A percentile compares a stretch with the other conserved stretches of the same genome.
Conservation (phyloP, 306 rosid species). For the Sicyos baderoa region DNA sequence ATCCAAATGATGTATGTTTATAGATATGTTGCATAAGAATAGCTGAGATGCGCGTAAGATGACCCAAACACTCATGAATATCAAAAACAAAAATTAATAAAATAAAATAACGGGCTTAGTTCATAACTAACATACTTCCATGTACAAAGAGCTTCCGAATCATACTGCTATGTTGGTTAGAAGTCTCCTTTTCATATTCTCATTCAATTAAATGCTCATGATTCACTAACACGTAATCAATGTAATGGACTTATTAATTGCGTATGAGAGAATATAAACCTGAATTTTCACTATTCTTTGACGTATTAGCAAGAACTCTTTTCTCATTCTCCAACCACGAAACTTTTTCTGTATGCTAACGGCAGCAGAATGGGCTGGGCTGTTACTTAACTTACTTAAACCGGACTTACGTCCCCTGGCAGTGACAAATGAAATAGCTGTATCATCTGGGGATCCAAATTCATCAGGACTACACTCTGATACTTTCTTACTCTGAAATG, state of each 20-base stretch:
- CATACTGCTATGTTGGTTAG: neutral
- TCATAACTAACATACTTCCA: neutral
- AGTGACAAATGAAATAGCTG: conserved; percentile 44
- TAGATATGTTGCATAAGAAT: no score
- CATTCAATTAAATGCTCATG: neutral
- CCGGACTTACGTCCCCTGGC: conserved; percentile 44
- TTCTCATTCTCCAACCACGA: conserved; percentile 89
- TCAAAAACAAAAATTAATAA: no score
- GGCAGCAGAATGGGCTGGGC: conserved; percentile 55
- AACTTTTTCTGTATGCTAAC: conserved; percentile 72
- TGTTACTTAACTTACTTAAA: conserved; percentile 25
- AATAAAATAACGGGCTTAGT: neutral
- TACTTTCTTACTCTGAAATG: conserved; percentile 60
- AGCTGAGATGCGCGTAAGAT: no score
- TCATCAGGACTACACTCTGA: conserved; percentile 36
- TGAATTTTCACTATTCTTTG: conserved; percentile 88
- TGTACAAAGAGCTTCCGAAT: neutral
- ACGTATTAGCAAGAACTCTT: conserved; percentile 70
- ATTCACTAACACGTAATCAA: neutral
- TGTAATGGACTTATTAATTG: conserved; percentile 10
- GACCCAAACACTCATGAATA: no score
- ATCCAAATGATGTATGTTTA: no score
- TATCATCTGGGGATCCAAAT: conserved; percentile 44
- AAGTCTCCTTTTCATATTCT: neutral
- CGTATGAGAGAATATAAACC: conserved; percentile 32